Percentiles rank a stretch among this genome's conserved stretches.
These are phyloP conservation scores for Suillus spraguei DNA, from an alignment of 768 basidiomycete genomes.

Conservation along the genomic window DNA sequence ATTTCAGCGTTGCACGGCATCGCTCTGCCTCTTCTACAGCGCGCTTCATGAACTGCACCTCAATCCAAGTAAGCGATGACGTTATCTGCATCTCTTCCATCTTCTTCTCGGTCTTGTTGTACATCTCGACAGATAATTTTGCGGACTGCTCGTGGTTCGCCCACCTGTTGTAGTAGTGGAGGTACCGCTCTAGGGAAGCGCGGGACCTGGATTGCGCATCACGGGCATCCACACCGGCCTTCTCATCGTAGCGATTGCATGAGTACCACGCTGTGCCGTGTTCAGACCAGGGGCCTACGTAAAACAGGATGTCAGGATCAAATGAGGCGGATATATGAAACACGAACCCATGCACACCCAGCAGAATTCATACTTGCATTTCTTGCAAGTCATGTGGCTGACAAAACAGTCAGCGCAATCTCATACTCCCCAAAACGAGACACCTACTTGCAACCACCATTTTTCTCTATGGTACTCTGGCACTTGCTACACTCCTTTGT, in stretches of 20 bases:
- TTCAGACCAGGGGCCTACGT: slow-evolving; percentile 89
- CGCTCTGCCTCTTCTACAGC: slow-evolving; percentile 91
- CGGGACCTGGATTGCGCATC: slow-evolving; percentile 91
- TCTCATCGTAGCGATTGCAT: slow-evolving; percentile 97
- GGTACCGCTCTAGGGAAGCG: slow-evolving; percentile 91
- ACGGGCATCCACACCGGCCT: slow-evolving; percentile 81
- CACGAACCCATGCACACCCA: slow-evolving; percentile 96
- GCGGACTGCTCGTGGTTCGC: slow-evolving; percentile 99
- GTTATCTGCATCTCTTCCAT: slow-evolving; percentile 99
- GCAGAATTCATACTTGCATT: slow-evolving; percentile 98
- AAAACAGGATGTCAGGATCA: slow-evolving; percentile 38
- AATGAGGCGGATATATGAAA: slow-evolving; percentile 17
- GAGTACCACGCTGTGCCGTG: slow-evolving; percentile 98
- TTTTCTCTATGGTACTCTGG: slow-evolving; percentile 99
- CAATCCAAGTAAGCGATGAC: slow-evolving; percentile 94
- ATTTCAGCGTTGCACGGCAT: slow-evolving; percentile 95
- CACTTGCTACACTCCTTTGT: slow-evolving; percentile 98
- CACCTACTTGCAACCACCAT: slow-evolving; percentile 98
- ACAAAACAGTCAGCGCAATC: slow-evolving; percentile 17
- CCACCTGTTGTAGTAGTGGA: slow-evolving; percentile 99
- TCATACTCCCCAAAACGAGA: slow-evolving; percentile 2
- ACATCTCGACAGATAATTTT: slow-evolving; percentile 90
- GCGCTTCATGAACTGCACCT: slow-evolving; percentile 98
- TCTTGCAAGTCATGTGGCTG: slow-evolving; percentile 99
- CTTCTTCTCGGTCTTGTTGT: slow-evolving; percentile 97